Conservation (phyloP, 495 filamentous ascomycete genomes). For the Penicillium turbatum region DNA sequence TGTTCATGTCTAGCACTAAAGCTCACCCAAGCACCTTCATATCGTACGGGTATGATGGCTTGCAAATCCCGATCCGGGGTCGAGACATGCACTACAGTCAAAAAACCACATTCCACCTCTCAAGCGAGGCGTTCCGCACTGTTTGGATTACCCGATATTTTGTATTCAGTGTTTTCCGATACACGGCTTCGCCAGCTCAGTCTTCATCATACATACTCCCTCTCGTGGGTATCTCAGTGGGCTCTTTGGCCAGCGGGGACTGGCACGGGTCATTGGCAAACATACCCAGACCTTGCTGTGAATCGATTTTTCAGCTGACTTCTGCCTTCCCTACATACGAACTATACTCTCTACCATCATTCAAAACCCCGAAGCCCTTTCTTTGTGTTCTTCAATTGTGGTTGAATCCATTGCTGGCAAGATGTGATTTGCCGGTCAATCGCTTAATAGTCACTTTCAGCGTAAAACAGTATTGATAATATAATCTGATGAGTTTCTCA, state of each 20-base stretch:
- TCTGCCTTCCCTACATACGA: neutral
- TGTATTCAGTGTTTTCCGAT: no score
- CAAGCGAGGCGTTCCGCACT: no score
- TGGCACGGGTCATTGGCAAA: neutral
- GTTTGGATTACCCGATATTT: no score
- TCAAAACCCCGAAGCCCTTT: neutral
- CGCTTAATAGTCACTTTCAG: neutral
- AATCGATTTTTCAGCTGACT: neutral
- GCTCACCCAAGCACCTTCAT: neutral
- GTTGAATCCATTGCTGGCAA: neutral
- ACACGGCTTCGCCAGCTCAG: neutral
- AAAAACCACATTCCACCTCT: neutral
- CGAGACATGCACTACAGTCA: neutral
- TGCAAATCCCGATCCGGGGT: neutral
- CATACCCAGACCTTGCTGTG: neutral
- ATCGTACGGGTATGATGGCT: neutral
- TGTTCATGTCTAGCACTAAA: neutral
- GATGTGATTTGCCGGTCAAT: neutral
- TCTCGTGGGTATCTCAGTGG: neutral
- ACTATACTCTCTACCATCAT: neutral
- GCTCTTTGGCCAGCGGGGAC: neutral
- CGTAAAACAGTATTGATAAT: neutral
- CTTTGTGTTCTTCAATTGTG: neutral
- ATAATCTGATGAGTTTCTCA: neutral
- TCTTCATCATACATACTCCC: neutral